Conservation (phyloP, 306 rosid genomes). For the Datisca glomerata region DNA sequence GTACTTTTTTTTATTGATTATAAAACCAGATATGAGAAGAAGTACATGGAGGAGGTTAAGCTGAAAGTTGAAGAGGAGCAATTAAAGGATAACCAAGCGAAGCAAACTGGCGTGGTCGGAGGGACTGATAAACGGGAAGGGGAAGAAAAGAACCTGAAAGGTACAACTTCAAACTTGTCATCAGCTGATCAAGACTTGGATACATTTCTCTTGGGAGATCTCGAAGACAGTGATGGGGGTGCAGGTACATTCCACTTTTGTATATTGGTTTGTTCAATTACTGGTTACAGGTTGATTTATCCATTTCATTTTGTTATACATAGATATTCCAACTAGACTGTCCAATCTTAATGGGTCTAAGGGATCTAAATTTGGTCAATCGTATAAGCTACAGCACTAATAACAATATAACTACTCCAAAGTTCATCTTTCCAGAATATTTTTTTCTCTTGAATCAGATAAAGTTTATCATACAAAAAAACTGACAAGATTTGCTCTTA, state of each 20-base stretch:
- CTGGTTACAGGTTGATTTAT: neutral
- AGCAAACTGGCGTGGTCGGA: constrained; percentile 33
- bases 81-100: constrained; percentile 25
- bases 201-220: constrained; percentile 89
- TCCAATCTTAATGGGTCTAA: neutral
- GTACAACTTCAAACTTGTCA: constrained; percentile 50
- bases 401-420: no score
- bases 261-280: neutral
- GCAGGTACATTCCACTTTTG: constrained; percentile 38
- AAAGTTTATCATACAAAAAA: no score
- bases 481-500: no score
- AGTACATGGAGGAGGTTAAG: constrained; percentile 72
- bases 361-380: no score
- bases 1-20: constrained; percentile 6
- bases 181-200: constrained; percentile 82
- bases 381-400: no score
- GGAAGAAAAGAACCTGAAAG: constrained; percentile 31
- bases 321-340: neutral
- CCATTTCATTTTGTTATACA: neutral
- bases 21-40: constrained; percentile 68
- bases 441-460: no score
- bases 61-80: constrained; percentile 58
- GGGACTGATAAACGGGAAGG: constrained; percentile 46
- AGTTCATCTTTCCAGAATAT: no score
- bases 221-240: constrained; percentile 87